These are phyloP conservation scores for carrot (Daucus carota) DNA, from an alignment of 129 eudicot genomes.

Conservation along the genomic window DNA sequence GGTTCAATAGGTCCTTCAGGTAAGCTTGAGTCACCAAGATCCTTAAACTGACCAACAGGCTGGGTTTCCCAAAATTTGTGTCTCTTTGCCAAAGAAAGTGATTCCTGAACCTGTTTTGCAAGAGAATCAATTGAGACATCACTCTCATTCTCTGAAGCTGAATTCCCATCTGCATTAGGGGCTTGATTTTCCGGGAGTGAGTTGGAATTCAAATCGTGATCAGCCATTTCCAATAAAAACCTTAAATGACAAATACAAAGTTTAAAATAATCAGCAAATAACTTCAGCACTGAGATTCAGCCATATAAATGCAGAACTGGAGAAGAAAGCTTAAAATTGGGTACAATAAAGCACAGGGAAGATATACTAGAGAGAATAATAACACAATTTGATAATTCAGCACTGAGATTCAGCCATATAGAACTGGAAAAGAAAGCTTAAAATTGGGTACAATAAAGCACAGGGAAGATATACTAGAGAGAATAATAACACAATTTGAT, in stretches of 20 bases:
- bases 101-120: slow-evolving; percentile 41
- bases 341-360: not conserved
- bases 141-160: slow-evolving; percentile 23
- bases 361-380: too few relatives aligned
- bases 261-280: slow-evolving; percentile 12
- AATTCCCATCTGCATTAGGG: slow-evolving; percentile 25
- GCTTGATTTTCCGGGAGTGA: slow-evolving; percentile 22
- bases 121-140: slow-evolving; percentile 30
- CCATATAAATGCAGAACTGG: not conserved
- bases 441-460: too few relatives aligned
- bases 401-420: not conserved
- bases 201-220: slow-evolving; percentile 24
- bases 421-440: not conserved
- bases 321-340: not conserved
- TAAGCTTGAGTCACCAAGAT: slow-evolving; percentile 37
- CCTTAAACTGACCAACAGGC: slow-evolving; percentile 70
- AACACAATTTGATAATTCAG: too few relatives aligned
- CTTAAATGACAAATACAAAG: not conserved
- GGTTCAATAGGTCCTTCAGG: slow-evolving; percentile 58
- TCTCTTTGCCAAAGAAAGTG: slow-evolving; percentile 36
- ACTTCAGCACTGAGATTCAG: not conserved
- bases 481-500: too few relatives aligned
- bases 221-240: slow-evolving; percentile 30
- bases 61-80: slow-evolving; percentile 72
- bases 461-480: not conserved